Base-by-base conservation (phyloP, 129 eudicot genomes). In the Flaveria sonorensis region DNA sequence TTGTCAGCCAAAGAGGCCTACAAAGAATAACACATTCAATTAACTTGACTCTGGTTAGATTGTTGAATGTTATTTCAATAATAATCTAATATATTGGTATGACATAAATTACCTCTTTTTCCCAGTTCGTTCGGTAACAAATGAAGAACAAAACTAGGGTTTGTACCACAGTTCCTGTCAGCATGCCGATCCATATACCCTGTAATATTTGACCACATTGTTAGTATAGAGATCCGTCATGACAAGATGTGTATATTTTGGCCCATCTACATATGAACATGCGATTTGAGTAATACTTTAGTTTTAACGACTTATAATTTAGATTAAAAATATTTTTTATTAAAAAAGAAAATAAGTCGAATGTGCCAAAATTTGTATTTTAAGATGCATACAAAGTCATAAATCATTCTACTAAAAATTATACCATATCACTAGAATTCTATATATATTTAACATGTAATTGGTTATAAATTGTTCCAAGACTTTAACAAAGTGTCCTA, bases 121-220 rank as follows among this genome's bases (percentile, higher is more conserved):
- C 77, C 92, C 92, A 88, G 72, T 88, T 86, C 60, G 92, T 86
- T 73, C 80, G 73, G 64, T 81, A 78, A 61, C 84, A 84, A 19
- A 88, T 88, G 8, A 32, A 76, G 40, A 83, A 83, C 36, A 88
- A 73, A 13, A 81, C 57, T 0, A 70, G 4, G 23, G 92, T 88
- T 73, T 88, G 92, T 36, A 88, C 79, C 11, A 83, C 81, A 0
- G 89, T 88, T 59, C 92, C 92, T 0, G 77, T 81, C 39, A 88
- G 53, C 92, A 88, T 88, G 26, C 92, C 92, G 0, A 78, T 46
- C 92, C 92, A 88, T 65, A 88, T 88, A 13, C 89, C 92, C 89
- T 88, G 66, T 19, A 60, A 74, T 3, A 52, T n/a, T 21, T 19
- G 21, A 16, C 5, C 15, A 42, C 12, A 13, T 59, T 43, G 56